Conservation (phyloP, 495 filamentous ascomycete species). For the Daldinia vernicosa region DNA sequence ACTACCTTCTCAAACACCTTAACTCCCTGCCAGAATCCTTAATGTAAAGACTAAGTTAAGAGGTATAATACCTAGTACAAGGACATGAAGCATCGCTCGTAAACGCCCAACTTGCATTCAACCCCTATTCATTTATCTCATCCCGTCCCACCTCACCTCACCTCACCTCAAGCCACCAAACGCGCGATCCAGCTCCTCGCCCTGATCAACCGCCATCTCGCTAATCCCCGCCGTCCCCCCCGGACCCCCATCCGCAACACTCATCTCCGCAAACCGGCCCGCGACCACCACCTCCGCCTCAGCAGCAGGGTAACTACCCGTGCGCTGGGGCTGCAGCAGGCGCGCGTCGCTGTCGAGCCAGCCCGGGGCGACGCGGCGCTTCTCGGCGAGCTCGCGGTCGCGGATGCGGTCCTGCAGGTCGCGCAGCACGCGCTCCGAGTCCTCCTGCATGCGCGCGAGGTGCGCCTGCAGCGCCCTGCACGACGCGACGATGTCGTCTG, state of each 20-base stretch:
- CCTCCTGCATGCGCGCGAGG: conserved; percentile 67
- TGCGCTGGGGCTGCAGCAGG: conserved; percentile 77
- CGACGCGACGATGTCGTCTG: conserved; percentile 81
- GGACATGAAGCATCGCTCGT: not conserved
- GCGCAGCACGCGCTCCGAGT: conserved; percentile 70
- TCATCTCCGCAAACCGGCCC: conserved; percentile 42
- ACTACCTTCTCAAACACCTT: not conserved
- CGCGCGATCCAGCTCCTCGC: conserved; percentile 85
- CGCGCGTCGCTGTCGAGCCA: conserved; percentile 92
- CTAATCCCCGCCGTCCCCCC: not conserved
- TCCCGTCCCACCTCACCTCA: too few relatives aligned
- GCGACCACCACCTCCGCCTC: conserved; percentile 17
- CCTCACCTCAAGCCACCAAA: conserved; percentile 74
- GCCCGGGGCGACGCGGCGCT: conserved; percentile 87
- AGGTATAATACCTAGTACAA: not conserved
- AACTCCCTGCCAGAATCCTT: not conserved
- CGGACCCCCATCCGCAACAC: conserved; percentile 43
- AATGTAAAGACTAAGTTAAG: not conserved
- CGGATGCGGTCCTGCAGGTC: conserved; percentile 75
- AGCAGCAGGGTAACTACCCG: not conserved
- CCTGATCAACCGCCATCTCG: conserved; percentile 64
- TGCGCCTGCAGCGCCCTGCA: conserved; percentile 81
- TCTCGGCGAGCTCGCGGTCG: conserved; percentile 88
- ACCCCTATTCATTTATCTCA: not conserved
- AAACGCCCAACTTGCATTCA: not conserved